phyloP scores from a whole-genome alignment of 371 early-diverging fungal species.

The Chytridium lagenaria region DNA sequence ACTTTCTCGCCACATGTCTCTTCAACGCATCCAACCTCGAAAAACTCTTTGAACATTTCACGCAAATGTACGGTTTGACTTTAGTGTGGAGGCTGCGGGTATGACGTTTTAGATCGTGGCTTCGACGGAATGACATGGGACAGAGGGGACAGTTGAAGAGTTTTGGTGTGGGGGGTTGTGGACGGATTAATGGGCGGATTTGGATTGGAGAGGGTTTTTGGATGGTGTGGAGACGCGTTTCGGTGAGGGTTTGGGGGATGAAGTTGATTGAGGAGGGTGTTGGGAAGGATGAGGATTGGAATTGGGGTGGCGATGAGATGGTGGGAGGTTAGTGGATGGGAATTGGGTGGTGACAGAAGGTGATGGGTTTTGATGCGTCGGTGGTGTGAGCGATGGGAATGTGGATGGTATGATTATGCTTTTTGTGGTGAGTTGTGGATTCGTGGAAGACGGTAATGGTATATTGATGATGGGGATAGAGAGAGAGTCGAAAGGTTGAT shows the following conservation, averaged over 20 bases:
- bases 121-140: constrained; percentile 66
- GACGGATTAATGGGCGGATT: neutral
- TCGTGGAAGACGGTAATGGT: too few species aligned
- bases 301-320: neutral
- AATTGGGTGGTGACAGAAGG: neutral
- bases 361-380: neutral
- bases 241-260: neutral
- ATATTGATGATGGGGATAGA: too few species aligned
- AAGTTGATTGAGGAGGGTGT: neutral
- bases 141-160: constrained; percentile 60
- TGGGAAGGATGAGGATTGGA: neutral
- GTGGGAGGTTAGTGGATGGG: neutral
- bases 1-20: constrained; percentile 39
- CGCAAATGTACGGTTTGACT: constrained; percentile 51
- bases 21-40: constrained; percentile 57
- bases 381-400: neutral
- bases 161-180: constrained; percentile 18
- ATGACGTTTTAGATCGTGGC: constrained; percentile 59
- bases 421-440: too few species aligned
- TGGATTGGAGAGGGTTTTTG: neutral
- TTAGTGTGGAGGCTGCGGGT: constrained; percentile 44
- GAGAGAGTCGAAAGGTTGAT: too few species aligned
- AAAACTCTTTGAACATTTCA: constrained; percentile 52
- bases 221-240: neutral
- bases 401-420: neutral